Evolutionary conservation across 805 yeast species (phyloP).

Genomic region (Wickerhamomyces bovis): DNA sequence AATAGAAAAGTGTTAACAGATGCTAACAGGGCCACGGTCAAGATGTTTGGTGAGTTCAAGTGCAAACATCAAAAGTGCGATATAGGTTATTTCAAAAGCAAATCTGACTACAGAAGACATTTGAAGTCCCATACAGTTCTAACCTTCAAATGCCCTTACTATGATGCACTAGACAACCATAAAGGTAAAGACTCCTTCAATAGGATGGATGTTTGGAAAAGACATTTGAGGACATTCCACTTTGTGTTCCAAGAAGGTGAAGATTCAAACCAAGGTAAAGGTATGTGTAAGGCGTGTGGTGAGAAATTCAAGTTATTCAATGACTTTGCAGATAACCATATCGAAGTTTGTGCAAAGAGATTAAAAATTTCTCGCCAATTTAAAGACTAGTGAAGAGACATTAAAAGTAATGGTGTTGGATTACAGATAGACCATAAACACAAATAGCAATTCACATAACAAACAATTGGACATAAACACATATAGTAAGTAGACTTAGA

Average conservation of each 20-base stretch:
- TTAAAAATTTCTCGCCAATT: neutral
- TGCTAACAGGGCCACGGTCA: neutral
- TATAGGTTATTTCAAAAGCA: neutral
- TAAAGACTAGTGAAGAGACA: neutral
- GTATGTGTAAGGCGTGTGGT: conserved; percentile 65
- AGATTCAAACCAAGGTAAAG: conserved; percentile 38
- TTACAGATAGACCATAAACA: neutral
- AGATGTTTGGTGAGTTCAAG: neutral
- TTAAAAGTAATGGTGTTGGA: no score
- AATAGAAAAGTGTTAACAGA: neutral
- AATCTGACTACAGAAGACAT: conserved; percentile 7
- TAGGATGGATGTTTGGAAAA: conserved; percentile 65
- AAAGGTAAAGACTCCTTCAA: conserved; percentile 72
- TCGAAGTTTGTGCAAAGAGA: conserved; percentile 5
- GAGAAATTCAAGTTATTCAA: conserved; percentile 48
- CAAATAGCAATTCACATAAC: neutral
- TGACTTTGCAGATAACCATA: conserved; percentile 25
- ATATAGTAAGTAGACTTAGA: neutral
- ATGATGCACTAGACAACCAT: conserved; percentile 40
- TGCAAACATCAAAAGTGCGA: neutral
- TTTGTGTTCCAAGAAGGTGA: conserved; percentile 23
- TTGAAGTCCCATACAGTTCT: conserved; percentile 4
- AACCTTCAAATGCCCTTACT: conserved; percentile 8
- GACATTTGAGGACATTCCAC: conserved; percentile 68
- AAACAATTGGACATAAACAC: neutral